phyloP scores from a whole-genome alignment of 306 rosid genomes.

The Alnus glutinosa region DNA sequence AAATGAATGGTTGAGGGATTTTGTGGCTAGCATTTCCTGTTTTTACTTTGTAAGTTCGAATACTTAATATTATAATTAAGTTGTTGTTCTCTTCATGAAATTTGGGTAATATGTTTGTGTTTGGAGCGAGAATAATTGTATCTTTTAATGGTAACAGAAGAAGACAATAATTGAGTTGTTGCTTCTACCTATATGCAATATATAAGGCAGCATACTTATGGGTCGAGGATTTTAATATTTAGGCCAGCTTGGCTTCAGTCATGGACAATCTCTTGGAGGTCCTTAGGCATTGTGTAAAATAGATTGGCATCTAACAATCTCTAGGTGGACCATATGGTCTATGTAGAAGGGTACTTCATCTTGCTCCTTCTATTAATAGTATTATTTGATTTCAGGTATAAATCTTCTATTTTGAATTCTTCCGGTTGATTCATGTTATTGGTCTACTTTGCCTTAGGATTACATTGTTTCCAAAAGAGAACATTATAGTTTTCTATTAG shows the following conservation, averaged over 20 bases:
- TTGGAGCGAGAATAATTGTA: background rate
- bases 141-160: background rate
- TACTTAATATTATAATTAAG: slow-evolving; percentile 21
- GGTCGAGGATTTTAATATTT: background rate
- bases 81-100: slow-evolving; percentile 1
- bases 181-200: background rate
- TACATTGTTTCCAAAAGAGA: background rate
- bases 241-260: background rate
- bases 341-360: background rate
- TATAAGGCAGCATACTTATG: background rate
- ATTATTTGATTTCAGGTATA: background rate
- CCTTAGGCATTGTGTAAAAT: too few relatives aligned
- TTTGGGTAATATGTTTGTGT: slow-evolving; percentile 2
- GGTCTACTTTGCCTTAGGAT: background rate
- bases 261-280: background rate
- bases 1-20: slow-evolving; percentile 25
- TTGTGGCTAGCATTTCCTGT: slow-evolving; percentile 24
- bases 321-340: background rate
- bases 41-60: slow-evolving; percentile 29
- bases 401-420: background rate
- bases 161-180: background rate
- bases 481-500: background rate
- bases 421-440: background rate
- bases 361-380: background rate
- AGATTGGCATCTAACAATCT: background rate